These are phyloP conservation scores for Tolypocladium inflatum DNA, from an alignment of 2,329 filamentous ascomycete species.

Conservation along the genomic window DNA sequence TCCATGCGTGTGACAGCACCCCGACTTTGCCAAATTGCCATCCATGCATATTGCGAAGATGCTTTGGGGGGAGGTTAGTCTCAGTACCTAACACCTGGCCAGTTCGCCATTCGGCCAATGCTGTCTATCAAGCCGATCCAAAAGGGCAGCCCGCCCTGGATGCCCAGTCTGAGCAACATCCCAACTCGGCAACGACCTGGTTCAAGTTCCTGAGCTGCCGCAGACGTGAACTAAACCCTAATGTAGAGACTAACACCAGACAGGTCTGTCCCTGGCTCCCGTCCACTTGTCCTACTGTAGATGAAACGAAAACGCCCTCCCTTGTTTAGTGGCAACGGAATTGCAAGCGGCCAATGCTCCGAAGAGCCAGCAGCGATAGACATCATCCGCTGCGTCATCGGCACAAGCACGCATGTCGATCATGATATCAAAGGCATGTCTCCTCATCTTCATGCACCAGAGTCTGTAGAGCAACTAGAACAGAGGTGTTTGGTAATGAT, in stretches of 20 bases:
- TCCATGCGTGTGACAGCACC: not conserved
- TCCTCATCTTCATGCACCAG: slow-evolving; percentile 48
- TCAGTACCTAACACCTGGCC: too few species aligned
- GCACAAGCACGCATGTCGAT: not conserved
- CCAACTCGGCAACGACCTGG: not conserved
- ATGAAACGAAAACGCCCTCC: not conserved
- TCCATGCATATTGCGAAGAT: not conserved
- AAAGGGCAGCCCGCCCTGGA: not conserved
- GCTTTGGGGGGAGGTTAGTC: too few species aligned
- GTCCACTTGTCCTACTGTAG: not conserved
- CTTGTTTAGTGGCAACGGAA: not conserved
- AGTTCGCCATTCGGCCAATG: not conserved
- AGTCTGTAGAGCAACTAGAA: slow-evolving; percentile 25
- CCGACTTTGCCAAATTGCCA: not conserved
- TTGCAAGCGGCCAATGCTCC: not conserved
- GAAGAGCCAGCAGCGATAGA: not conserved
- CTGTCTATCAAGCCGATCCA: not conserved
- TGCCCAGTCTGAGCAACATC: not conserved
- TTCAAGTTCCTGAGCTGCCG: not conserved
- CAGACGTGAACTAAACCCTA: not conserved
- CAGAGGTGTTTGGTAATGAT: slow-evolving; percentile 51
- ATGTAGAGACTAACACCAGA: not conserved
- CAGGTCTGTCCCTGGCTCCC: not conserved
- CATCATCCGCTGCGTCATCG: not conserved
- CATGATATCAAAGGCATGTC: slow-evolving; percentile 22